Percentiles rank a stretch among this genome's conserved stretches.
These are phyloP conservation scores for Platanthera zijinensis DNA, from an alignment of 106 monocot species.

Conservation along the genomic window DNA sequence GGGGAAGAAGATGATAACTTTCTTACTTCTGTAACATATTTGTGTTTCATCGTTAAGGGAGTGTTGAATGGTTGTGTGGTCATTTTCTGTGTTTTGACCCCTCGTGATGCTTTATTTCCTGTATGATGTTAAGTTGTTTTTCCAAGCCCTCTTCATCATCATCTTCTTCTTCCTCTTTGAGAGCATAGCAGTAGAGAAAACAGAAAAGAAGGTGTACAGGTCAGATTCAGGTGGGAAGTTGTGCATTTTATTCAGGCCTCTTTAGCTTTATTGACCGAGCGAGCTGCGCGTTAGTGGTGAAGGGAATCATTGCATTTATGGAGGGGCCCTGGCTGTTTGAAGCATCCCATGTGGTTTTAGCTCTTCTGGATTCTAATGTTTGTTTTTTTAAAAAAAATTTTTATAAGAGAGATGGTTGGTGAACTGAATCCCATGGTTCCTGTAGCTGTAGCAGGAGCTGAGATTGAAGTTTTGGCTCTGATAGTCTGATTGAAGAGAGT, in stretches of 20 bases:
- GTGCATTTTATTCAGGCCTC: background rate
- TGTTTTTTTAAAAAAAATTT: too few relatives aligned
- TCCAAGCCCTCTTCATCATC: background rate
- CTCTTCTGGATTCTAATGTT: too few relatives aligned
- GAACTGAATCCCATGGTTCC: too few relatives aligned
- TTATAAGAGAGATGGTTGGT: too few relatives aligned
- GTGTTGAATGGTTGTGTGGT: background rate
- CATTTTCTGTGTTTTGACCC: background rate
- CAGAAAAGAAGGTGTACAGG: background rate
- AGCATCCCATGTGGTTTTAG: background rate
- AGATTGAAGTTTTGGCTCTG: too few relatives aligned
- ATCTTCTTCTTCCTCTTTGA: too few relatives aligned
- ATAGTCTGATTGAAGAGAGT: too few relatives aligned
- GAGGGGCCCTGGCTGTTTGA: background rate
- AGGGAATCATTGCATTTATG: background rate
- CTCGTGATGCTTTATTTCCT: background rate
- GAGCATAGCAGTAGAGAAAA: background rate
- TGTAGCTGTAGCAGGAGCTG: too few relatives aligned
- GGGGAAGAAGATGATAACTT: background rate
- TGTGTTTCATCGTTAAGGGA: background rate
- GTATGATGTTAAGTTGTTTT: background rate
- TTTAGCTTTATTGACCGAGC: background rate
- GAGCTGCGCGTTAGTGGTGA: background rate
- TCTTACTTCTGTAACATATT: conserved; percentile 1
- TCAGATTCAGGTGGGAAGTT: background rate